phyloP scores from a whole-genome alignment of 345 rosid species.

The Lepidium africanum region DNA sequence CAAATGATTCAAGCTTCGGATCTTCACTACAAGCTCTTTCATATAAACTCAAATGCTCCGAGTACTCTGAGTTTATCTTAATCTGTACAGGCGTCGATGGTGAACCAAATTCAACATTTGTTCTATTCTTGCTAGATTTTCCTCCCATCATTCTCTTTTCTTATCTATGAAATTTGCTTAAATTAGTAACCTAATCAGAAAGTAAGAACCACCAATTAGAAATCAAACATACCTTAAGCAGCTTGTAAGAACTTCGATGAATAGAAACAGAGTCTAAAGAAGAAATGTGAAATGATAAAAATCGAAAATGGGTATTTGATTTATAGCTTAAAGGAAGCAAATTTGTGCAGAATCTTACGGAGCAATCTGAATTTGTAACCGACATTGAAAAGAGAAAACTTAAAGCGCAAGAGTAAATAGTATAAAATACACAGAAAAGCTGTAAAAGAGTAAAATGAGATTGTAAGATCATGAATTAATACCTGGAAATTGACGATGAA shows the following conservation, averaged over 20 bases:
- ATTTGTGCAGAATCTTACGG: conserved; percentile 1
- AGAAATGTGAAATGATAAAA: not conserved
- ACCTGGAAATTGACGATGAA: conserved; percentile 16
- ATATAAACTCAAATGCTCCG: conserved; percentile 49
- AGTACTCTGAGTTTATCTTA: conserved; percentile 29
- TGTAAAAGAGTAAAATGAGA: not conserved
- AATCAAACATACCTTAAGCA: not conserved
- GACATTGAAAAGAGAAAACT: conserved; percentile 2
- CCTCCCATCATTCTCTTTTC: conserved; percentile 40
- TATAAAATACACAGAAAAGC: not conserved
- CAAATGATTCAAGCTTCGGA: conserved; percentile 63
- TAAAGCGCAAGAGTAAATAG: conserved; percentile 13
- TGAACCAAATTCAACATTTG: conserved; percentile 1
- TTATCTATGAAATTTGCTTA: not conserved
- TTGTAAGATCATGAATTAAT: not conserved
- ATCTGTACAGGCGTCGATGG: conserved; percentile 29
- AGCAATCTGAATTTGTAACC: conserved; percentile 4
- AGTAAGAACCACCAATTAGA: not conserved
- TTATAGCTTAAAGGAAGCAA: conserved; percentile 7
- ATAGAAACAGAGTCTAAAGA: not conserved
- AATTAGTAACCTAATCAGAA: not conserved
- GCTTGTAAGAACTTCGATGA: not conserved
- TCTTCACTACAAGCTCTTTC: conserved; percentile 69
- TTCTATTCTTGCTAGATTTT: conserved; percentile 27
- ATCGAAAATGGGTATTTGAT: conserved; percentile 5